Evolutionary conservation across 2,329 filamentous ascomycete species (phyloP).

Genomic region (Trichothecium roseum): DNA sequence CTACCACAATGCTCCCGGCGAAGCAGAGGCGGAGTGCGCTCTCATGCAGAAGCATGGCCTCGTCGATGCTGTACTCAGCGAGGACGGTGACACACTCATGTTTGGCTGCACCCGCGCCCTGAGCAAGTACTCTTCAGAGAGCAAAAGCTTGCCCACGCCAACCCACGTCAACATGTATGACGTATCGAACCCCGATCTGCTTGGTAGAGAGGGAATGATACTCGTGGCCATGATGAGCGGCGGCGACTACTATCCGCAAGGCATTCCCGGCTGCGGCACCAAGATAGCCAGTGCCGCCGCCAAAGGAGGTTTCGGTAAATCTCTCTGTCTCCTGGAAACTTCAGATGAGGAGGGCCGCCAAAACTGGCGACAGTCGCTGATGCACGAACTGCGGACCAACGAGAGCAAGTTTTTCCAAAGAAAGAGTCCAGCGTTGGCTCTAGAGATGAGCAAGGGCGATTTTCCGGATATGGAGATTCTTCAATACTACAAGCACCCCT

Average conservation of each 20-base stretch:
- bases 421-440: constrained; percentile 59
- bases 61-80: constrained; percentile 87
- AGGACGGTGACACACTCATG: constrained; percentile 97
- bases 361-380: constrained; percentile 62
- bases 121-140: constrained; percentile 72
- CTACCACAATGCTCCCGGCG: constrained; percentile 78
- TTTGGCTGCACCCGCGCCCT: constrained; percentile 77
- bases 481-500: constrained; percentile 79
- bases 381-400: constrained; percentile 73
- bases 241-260: constrained; percentile 85
- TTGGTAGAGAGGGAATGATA: constrained; percentile 85
- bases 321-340: constrained; percentile 55
- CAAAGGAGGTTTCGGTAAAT: constrained; percentile 72
- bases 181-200: constrained; percentile 39
- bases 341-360: constrained; percentile 49
- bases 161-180: constrained; percentile 84
- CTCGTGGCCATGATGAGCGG: constrained; percentile 90
- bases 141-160: constrained; percentile 50
- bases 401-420: constrained; percentile 70
- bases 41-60: constrained; percentile 70
- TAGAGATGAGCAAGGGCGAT: constrained; percentile 53
- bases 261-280: constrained; percentile 77
- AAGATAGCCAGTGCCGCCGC: constrained; percentile 87
- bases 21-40: constrained; percentile 94
- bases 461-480: constrained; percentile 77